phyloP scores from a whole-genome alignment of 225 moss, liverwort and hornwort species.

The Marchantia paleacea region DNA sequence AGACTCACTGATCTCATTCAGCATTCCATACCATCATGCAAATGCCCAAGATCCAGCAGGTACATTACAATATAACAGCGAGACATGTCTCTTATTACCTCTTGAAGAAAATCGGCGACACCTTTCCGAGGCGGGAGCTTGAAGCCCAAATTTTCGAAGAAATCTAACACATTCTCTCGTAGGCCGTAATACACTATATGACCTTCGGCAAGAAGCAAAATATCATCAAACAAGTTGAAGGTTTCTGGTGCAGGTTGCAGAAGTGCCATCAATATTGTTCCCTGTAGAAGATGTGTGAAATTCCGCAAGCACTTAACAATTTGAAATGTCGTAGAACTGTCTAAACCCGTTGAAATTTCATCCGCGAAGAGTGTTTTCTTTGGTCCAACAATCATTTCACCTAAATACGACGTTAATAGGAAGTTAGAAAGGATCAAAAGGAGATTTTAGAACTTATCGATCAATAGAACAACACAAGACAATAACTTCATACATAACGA shows the following conservation, averaged over 20 bases:
- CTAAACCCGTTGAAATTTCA: constrained; percentile 52
- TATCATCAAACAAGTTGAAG: constrained; percentile 46
- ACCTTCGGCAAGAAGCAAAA: constrained; percentile 45
- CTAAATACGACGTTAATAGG: background rate
- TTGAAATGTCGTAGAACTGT: constrained; percentile 47
- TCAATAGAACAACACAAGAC: background rate
- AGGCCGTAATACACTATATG: constrained; percentile 43
- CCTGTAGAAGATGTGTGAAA: constrained; percentile 40
- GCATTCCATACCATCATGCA: too few relatives aligned
- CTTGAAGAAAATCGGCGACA: constrained; percentile 54
- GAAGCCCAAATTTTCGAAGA: constrained; percentile 44
- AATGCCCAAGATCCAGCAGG: too few relatives aligned
- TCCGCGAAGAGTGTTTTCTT: constrained; percentile 40
- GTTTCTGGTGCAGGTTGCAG: constrained; percentile 54
- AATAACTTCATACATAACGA: background rate
- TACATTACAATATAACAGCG: background rate
- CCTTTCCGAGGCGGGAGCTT: constrained; percentile 47
- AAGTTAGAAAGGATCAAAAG: background rate
- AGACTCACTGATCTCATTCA: background rate
- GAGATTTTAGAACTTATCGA: background rate
- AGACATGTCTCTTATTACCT: constrained; percentile 20
- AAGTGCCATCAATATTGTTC: constrained; percentile 44
- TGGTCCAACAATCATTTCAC: constrained; percentile 47
- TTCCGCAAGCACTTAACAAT: constrained; percentile 49
- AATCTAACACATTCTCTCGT: constrained; percentile 38